A percentile compares a stretch with the other conserved stretches of the same genome.
phyloP scores from a whole-genome alignment of 306 rosid genomes.

The Vicia sativa region DNA sequence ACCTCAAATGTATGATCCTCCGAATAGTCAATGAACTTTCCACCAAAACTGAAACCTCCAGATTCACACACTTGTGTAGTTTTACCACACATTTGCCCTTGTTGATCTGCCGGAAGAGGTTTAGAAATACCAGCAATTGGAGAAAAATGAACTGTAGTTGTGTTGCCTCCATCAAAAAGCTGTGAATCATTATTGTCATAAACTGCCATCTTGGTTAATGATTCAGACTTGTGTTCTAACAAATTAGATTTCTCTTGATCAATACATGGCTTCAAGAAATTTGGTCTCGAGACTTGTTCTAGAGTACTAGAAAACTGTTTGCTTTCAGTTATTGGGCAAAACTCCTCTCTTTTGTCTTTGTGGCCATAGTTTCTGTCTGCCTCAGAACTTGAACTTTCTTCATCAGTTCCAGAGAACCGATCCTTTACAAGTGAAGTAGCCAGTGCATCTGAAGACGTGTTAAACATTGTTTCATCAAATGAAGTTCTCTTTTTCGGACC shows the following conservation, averaged over 20 bases:
- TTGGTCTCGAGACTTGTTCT: slow-evolving; percentile 43
- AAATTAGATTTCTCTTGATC: slow-evolving; percentile 46
- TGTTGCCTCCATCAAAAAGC: slow-evolving; percentile 47
- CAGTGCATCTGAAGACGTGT: slow-evolving; percentile 49
- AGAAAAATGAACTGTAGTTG: slow-evolving; percentile 42
- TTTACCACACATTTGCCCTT: slow-evolving; percentile 43
- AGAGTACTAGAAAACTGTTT: slow-evolving; percentile 50
- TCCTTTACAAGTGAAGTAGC: slow-evolving; percentile 54
- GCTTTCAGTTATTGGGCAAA: slow-evolving; percentile 48
- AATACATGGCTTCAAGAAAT: slow-evolving; percentile 50
- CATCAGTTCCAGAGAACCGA: slow-evolving; percentile 51
- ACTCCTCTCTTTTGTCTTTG: slow-evolving; percentile 46
- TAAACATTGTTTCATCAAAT: slow-evolving; percentile 46
- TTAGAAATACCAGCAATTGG: slow-evolving; percentile 48
- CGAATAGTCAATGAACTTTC: slow-evolving; percentile 51
- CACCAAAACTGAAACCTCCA: slow-evolving; percentile 51
- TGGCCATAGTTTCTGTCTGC: slow-evolving; percentile 36
- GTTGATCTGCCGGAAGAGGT: slow-evolving; percentile 48
- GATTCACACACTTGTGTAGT: slow-evolving; percentile 49
- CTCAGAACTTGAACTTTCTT: slow-evolving; percentile 54
- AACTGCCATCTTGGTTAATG: slow-evolving; percentile 40
- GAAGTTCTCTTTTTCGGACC: slow-evolving; percentile 50
- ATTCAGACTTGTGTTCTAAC: slow-evolving; percentile 49
- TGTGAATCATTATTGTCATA: slow-evolving; percentile 46
- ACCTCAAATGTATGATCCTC: slow-evolving; percentile 49